Evolutionary conservation across 495 filamentous ascomycete species (phyloP).

Genomic region (Lasiosphaeria ovina): DNA sequence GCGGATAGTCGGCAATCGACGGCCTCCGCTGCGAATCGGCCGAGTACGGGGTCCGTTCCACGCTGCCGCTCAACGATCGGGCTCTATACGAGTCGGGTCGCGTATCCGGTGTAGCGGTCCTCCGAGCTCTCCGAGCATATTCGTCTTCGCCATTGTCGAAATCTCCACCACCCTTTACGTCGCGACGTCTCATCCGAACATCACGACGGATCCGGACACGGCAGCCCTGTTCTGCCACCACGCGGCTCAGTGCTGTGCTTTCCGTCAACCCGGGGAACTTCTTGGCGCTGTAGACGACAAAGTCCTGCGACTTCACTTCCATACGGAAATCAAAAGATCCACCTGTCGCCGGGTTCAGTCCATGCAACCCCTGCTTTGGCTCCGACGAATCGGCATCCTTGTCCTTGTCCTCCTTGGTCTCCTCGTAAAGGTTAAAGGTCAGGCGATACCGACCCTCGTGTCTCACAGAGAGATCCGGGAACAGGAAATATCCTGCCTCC

Average conservation of each 20-base stretch:
- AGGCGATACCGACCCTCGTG: conserved; percentile 91
- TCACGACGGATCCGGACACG: conserved; percentile 95
- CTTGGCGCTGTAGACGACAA: conserved; percentile 93
- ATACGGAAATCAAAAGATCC: conserved; percentile 55
- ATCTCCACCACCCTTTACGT: conserved; percentile 68
- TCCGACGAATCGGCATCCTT: conserved; percentile 42
- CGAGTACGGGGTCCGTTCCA: conserved; percentile 47
- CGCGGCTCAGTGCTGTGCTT: conserved; percentile 83
- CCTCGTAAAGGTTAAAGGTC: conserved; percentile 89
- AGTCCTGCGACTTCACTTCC: conserved; percentile 84
- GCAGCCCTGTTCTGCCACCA: conserved; percentile 95
- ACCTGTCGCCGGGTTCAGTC: conserved; percentile 22
- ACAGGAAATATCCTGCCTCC: conserved; percentile 96
- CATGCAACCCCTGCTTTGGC: conserved; percentile 13
- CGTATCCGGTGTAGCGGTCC: conserved; percentile 61
- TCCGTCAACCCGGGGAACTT: conserved; percentile 95
- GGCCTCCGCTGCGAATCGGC: conserved; percentile 53
- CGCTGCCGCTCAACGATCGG: conserved; percentile 72
- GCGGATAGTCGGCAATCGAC: conserved; percentile 52
- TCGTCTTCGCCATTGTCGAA: conserved; percentile 70
- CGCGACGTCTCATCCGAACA: conserved; percentile 91
- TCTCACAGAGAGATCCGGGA: conserved; percentile 93
- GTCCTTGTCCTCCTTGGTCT: conserved; percentile 69
- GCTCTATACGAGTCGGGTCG: conserved; percentile 62
- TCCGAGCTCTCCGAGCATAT: conserved; percentile 49